These are phyloP conservation scores for Apophysomyces ossiformis DNA, from an alignment of 371 early-diverging fungal genomes.

Conservation along the genomic window DNA sequence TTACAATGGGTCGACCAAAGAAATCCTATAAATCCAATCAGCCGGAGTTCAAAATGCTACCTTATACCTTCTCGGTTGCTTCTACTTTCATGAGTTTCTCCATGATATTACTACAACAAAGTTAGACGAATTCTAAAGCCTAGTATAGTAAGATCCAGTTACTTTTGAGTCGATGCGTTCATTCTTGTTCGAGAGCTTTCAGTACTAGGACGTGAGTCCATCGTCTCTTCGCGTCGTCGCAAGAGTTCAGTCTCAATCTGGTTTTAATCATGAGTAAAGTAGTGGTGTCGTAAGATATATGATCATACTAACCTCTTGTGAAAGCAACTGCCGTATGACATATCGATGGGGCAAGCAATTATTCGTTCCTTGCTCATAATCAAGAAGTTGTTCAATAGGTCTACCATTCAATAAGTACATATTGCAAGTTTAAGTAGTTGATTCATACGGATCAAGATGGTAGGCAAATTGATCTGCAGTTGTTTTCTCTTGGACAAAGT, in stretches of 20 bases:
- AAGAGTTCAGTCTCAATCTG: constrained; percentile 68
- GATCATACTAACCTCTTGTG: constrained; percentile 69
- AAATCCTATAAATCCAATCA: constrained; percentile 47
- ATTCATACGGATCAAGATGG: constrained; percentile 81
- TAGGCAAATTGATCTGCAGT: constrained; percentile 72
- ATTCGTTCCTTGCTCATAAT: constrained; percentile 46
- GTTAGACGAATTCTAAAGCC: background rate
- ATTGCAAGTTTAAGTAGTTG: background rate
- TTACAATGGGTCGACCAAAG: constrained; percentile 64
- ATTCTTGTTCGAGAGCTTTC: constrained; percentile 16
- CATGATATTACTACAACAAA: background rate
- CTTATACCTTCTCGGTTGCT: constrained; percentile 2
- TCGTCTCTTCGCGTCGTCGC: constrained; percentile 53
- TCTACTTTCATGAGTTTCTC: background rate
- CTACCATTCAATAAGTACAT: constrained; percentile 33
- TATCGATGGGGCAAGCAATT: constrained; percentile 64
- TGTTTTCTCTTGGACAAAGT: constrained; percentile 72
- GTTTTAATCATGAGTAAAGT: constrained; percentile 29
- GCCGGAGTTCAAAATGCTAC: background rate
- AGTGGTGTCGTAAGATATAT: background rate
- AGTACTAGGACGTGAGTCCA: constrained; percentile 26
- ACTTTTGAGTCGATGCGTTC: constrained; percentile 13
- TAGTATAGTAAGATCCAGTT: constrained; percentile 17
- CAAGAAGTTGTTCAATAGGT: constrained; percentile 60
- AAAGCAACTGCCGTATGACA: constrained; percentile 77